Base-by-base conservation (phyloP, 2,329 filamentous ascomycete genomes). In the Xylariaceae sp. region DNA sequence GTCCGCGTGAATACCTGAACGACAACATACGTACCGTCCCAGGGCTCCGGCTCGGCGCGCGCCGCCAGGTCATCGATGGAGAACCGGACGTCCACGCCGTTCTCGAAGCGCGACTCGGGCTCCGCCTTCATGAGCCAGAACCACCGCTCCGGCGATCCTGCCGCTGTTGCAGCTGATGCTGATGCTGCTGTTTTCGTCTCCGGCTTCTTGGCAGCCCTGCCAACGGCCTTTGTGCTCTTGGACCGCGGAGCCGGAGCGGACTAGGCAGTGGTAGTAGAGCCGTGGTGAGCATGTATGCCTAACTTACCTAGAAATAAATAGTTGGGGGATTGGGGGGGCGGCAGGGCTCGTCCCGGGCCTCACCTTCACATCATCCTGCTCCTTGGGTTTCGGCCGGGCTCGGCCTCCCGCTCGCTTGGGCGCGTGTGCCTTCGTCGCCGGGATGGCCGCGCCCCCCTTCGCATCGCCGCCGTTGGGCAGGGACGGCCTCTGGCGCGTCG, bases 121-220 rank as follows among this genome's bases (percentile, higher is more conserved):
- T 98, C 84, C 0, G 85, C 84, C 62, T 90, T 92, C 72, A 92
- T 74, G 19, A 92, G 70, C 83, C 84, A 89, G 59, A 83, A 88
- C 58, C 56, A 56, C 36, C 40, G 53, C 5, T 37, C 48, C 8
- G 9, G 21, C 25, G 24, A 5, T 26, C 6, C 12, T n/a, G 5
- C n/a, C 6, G 12, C 15, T 12, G 24, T 26, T 14, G 12, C 24
- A 26, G n/a, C 12, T 26, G 24, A 6, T 6, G 24, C n/a, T 13
- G 21, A 29, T 8, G 45, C 26, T 13, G 29, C 32, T 14, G 36
- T 26, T 19, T 42, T 43, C 19, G 27, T 21, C 15, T 11, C 6
- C 12, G 24, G 24, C 24, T 26, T 23, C 21, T 23, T 26, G n/a
- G 24, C 24, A 13, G 24, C n/a, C n/a, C n/a, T n/a, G n/a, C n/a